Conservation (phyloP, 192 early-diverging fungal genomes). For the Cladochytrium replicatum region DNA sequence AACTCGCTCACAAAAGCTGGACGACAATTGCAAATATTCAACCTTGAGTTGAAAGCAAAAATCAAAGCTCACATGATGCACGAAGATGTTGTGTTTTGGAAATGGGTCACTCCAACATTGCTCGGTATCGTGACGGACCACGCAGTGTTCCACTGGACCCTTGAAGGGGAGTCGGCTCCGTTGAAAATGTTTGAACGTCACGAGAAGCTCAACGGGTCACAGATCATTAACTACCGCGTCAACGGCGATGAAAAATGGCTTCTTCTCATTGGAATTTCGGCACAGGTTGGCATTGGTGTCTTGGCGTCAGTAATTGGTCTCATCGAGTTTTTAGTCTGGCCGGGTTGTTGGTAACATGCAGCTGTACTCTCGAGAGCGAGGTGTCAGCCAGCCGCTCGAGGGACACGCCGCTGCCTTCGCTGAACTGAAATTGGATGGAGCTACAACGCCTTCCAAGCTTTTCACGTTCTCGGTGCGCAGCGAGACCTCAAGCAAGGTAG, state of each 20-base stretch:
- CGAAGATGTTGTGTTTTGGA: slow-evolving; percentile 92
- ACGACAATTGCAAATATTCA: slow-evolving; percentile 92
- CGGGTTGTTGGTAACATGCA: slow-evolving; percentile 96
- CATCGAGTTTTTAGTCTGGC: slow-evolving; percentile 37
- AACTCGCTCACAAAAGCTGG: too few species aligned
- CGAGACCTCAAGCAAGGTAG: slow-evolving; percentile 73
- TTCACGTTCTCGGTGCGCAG: slow-evolving; percentile 88
- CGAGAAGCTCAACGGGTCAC: slow-evolving; percentile 64
- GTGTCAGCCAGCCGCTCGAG: slow-evolving; percentile 88
- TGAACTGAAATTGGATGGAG: slow-evolving; percentile 68
- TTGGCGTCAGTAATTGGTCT: too few species aligned
- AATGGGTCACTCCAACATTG: slow-evolving; percentile 81
- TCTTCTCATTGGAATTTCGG: slow-evolving; percentile 88
- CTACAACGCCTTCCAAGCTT: slow-evolving; percentile 66
- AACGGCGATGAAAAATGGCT: slow-evolving; percentile 91
- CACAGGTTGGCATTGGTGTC: slow-evolving; percentile 38
- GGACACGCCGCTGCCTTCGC: slow-evolving; percentile 96
- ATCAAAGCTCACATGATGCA: slow-evolving; percentile 85
- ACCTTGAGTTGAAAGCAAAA: slow-evolving; percentile 91
- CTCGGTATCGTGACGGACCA: slow-evolving; percentile 82
- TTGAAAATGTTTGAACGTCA: slow-evolving; percentile 92
- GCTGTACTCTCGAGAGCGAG: slow-evolving; percentile 85
- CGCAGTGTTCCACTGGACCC: slow-evolving; percentile 93
- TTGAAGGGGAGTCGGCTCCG: slow-evolving; percentile 79
- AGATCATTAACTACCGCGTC: slow-evolving; percentile 94